phyloP scores from a whole-genome alignment of 2,329 filamentous ascomycete genomes.

The Colletotrichum gloeosporioides region DNA sequence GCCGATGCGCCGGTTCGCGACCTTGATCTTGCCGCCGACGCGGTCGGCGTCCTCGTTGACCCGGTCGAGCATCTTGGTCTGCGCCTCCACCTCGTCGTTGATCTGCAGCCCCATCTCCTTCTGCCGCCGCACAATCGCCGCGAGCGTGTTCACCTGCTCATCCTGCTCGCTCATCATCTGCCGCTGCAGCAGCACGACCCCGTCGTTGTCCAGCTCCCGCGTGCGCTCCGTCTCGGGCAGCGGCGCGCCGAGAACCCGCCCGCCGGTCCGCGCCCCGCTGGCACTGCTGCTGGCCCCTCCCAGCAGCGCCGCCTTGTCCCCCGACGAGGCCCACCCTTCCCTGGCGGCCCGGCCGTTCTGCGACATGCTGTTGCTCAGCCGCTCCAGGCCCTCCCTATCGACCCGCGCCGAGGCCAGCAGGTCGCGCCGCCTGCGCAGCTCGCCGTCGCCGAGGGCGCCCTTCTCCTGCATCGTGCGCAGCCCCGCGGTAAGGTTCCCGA shows the following conservation, averaged over 20 bases:
- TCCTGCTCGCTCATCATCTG: constrained; percentile 80
- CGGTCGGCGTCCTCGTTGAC: constrained; percentile 71
- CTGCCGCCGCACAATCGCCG: constrained; percentile 73
- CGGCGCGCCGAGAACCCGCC: constrained; percentile 75
- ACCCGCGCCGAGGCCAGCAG: constrained; percentile 72
- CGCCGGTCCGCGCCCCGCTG: constrained; percentile 42
- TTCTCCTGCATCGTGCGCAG: constrained; percentile 61
- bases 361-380: constrained; percentile 64
- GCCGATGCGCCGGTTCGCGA: constrained; percentile 75
- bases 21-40: constrained; percentile 70
- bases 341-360: constrained; percentile 35
- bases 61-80: constrained; percentile 73
- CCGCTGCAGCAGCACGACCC: constrained; percentile 75
- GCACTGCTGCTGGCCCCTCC: constrained; percentile 35
- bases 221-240: constrained; percentile 78
- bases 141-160: constrained; percentile 70
- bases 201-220: constrained; percentile 76
- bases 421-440: constrained; percentile 74
- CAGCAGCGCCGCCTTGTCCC: constrained; percentile 57
- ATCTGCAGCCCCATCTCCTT: constrained; percentile 81
- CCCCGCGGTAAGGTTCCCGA: constrained; percentile 70
- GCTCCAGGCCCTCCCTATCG: constrained; percentile 78
- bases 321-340: constrained; percentile 53
- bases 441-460: constrained; percentile 71
- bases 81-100: constrained; percentile 73